Percentiles rank a stretch among this genome's conserved stretches.
Conservation (phyloP, 2,329 filamentous ascomycete species). For the Xylariaceae sp. region DNA sequence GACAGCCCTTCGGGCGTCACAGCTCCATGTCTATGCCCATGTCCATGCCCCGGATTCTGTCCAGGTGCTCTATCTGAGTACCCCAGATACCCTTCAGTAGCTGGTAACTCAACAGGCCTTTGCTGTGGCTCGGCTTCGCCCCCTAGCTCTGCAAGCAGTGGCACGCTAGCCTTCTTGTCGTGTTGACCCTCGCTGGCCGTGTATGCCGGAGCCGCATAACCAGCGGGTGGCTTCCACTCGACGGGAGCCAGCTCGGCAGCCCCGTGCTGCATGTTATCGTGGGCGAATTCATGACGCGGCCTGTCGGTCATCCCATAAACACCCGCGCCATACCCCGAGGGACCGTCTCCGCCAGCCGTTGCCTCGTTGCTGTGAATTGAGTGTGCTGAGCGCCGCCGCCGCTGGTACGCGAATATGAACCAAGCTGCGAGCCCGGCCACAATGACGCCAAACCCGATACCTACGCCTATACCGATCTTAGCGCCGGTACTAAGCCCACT, state of each 20-base stretch:
- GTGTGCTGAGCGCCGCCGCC: slow-evolving; percentile 26
- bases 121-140: background rate
- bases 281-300: slow-evolving; percentile 29
- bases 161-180: slow-evolving; percentile 20
- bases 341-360: slow-evolving; percentile 9
- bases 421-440: slow-evolving; percentile 32
- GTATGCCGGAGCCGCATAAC: slow-evolving; percentile 13
- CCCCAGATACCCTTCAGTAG: slow-evolving; percentile 7
- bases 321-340: background rate
- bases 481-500: slow-evolving; percentile 43
- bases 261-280: slow-evolving; percentile 31
- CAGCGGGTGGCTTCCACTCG: slow-evolving; percentile 23
- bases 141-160: slow-evolving; percentile 34
- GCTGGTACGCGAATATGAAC: slow-evolving; percentile 40
- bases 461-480: slow-evolving; percentile 50
- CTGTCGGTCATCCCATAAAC: background rate
- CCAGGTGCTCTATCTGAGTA: slow-evolving; percentile 8
- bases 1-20: slow-evolving; percentile 9
- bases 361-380: slow-evolving; percentile 15
- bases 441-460: slow-evolving; percentile 40
- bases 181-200: slow-evolving; percentile 12
- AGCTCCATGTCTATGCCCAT: background rate
- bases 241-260: slow-evolving; percentile 29
- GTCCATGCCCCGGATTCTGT: background rate
- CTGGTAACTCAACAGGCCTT: slow-evolving; percentile 31